Evolutionary conservation across 352 stramenopile genomes (phyloP).

Genomic region (Phytopythium cucurbitacearum): DNA sequence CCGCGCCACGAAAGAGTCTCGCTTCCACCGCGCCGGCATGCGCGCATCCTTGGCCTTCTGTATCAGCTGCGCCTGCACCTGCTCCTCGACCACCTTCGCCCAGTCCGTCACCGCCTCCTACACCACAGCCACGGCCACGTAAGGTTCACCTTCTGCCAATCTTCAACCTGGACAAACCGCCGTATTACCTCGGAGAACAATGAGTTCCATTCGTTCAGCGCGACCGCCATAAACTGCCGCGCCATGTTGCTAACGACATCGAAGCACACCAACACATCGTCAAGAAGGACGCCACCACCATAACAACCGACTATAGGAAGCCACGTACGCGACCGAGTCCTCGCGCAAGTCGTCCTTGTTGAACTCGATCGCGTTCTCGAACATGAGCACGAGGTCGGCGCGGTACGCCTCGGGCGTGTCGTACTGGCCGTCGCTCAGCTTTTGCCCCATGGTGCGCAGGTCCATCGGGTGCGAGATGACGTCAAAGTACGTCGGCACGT

Average conservation of each 20-base stretch:
- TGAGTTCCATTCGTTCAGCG: conserved; percentile 45
- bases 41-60: conserved; percentile 43
- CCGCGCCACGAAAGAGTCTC: conserved; percentile 74
- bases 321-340: conserved; percentile 64
- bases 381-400: conserved; percentile 78
- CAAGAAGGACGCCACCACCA: background rate
- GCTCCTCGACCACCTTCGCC: conserved; percentile 43
- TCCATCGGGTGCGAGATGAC: conserved; percentile 97
- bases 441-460: conserved; percentile 90
- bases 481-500: conserved; percentile 93
- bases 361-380: conserved; percentile 84
- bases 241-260: conserved; percentile 42
- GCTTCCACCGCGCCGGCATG: conserved; percentile 61
- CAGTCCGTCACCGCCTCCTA: conserved; percentile 64
- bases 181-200: conserved; percentile 44
- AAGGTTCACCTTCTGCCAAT: background rate
- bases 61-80: conserved; percentile 48
- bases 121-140: background rate
- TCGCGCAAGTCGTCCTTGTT: conserved; percentile 75
- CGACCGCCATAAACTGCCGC: conserved; percentile 45
- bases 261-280: background rate
- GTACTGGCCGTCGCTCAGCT: conserved; percentile 63
- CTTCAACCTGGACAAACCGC: background rate
- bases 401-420: conserved; percentile 45
- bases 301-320: background rate